Percentiles rank a stretch among this genome's conserved stretches.
phyloP scores from a whole-genome alignment of 2,329 filamentous ascomycete genomes.

The Aspergillus awamori region DNA sequence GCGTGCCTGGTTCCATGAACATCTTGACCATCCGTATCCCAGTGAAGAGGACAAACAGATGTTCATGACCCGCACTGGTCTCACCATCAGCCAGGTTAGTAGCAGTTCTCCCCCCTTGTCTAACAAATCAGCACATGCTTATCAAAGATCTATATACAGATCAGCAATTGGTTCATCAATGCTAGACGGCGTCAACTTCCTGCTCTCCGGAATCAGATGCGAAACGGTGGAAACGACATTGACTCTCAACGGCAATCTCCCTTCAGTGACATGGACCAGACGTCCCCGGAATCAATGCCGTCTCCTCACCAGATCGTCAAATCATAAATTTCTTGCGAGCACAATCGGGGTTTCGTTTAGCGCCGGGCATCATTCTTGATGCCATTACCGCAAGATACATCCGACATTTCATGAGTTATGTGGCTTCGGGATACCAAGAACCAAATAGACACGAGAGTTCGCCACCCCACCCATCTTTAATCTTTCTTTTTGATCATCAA shows the following conservation, averaged over 20 bases:
- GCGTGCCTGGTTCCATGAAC: constrained; percentile 76
- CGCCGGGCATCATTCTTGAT: background rate
- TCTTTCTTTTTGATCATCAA: constrained; percentile 17
- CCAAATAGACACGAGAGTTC: constrained; percentile 19
- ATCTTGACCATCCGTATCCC: constrained; percentile 80
- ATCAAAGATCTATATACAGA: constrained; percentile 33
- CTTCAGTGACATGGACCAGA: constrained; percentile 39
- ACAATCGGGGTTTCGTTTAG: background rate
- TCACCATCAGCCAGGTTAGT: constrained; percentile 69
- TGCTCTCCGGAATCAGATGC: constrained; percentile 49
- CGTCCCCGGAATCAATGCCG: constrained; percentile 29
- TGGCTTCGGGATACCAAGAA: constrained; percentile 9
- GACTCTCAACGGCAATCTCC: constrained; percentile 39
- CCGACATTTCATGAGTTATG: constrained; percentile 21
- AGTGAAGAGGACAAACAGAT: constrained; percentile 86
- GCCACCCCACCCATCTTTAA: constrained; percentile 14
- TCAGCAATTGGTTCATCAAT: constrained; percentile 59
- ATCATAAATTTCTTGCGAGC: background rate
- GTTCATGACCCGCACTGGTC: constrained; percentile 72
- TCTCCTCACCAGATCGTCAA: constrained; percentile 30
- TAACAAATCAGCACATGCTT: background rate
- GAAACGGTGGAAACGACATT: constrained; percentile 34
- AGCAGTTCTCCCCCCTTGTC: constrained; percentile 10
- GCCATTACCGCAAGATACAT: constrained; percentile 15
- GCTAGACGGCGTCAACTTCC: constrained; percentile 52